Evolutionary conservation across 441 rosid species (phyloP).

Genomic region (Melastoma candidum): DNA sequence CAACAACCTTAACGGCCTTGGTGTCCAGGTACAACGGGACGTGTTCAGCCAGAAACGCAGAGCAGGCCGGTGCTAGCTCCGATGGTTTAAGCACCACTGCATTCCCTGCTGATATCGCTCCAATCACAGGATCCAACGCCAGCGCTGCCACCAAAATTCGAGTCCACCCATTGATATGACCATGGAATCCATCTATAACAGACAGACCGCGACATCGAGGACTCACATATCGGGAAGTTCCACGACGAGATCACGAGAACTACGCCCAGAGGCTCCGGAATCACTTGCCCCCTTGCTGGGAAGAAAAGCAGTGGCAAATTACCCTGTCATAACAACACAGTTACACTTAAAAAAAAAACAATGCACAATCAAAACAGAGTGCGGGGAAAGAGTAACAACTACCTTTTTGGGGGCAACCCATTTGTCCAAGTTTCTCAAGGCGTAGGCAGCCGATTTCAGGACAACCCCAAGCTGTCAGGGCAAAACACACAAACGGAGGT

Average conservation of each 20-base stretch:
- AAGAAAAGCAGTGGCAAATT: constrained; percentile 40
- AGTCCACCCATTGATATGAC: background rate
- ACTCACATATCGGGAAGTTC: constrained; percentile 84
- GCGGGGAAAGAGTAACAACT: background rate
- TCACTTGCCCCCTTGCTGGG: constrained; percentile 54
- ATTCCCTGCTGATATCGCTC: constrained; percentile 88
- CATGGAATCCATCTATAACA: no score
- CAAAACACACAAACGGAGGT: background rate
- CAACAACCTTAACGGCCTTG: constrained; percentile 48
- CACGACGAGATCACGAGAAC: constrained; percentile 64
- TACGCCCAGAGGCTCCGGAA: constrained; percentile 68
- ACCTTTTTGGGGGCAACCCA: constrained; percentile 75
- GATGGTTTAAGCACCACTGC: constrained; percentile 68
- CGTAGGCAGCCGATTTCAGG: constrained; percentile 37
- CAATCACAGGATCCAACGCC: constrained; percentile 66
- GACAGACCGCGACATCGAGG: background rate
- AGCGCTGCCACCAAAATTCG: constrained; percentile 37
- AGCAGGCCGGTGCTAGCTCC: constrained; percentile 54
- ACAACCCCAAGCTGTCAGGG: constrained; percentile 43
- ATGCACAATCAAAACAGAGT: background rate
- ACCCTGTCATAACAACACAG: constrained; percentile 24
- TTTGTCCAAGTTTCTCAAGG: constrained; percentile 44
- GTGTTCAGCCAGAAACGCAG: constrained; percentile 40
- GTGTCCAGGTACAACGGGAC: constrained; percentile 58
- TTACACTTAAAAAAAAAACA: background rate